These are phyloP conservation scores for Penicillium concentricum DNA, from an alignment of 2,329 filamentous ascomycete genomes.

Conservation along the genomic window DNA sequence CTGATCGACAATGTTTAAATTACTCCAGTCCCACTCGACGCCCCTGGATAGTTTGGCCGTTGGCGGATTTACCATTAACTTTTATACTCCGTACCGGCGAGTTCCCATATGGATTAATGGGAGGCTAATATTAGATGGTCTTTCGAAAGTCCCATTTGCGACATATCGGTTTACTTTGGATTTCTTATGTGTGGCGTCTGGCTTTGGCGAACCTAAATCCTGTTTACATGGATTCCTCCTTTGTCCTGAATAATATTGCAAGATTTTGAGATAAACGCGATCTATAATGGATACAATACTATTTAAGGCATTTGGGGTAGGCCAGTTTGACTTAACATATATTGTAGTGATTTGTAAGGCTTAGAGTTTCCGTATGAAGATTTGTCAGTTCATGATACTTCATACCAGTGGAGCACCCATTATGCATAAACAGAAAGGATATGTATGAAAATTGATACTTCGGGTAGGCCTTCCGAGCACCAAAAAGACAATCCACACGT, in stretches of 20 bases:
- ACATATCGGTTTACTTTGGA: background rate
- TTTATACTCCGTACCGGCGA: no score
- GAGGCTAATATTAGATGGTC: background rate
- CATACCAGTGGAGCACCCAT: background rate
- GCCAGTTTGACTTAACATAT: background rate
- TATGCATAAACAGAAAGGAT: background rate
- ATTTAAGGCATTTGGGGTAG: background rate
- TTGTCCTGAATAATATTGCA: background rate
- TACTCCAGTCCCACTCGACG: background rate
- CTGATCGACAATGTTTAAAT: constrained; percentile 8
- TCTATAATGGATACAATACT: no score
- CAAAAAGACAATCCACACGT: background rate
- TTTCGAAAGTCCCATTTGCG: background rate
- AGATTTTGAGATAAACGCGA: background rate
- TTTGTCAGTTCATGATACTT: background rate
- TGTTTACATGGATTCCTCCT: background rate
- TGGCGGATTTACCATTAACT: background rate
- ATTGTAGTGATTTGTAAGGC: background rate
- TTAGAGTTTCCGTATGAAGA: background rate
- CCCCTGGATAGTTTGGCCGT: background rate
- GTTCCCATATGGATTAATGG: background rate
- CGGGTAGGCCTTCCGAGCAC: background rate
- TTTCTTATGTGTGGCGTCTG: background rate
- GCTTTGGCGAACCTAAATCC: background rate
- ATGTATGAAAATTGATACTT: background rate